Conservation (phyloP, 176 grass and related monocot genomes). For the Zea mays region DNA sequence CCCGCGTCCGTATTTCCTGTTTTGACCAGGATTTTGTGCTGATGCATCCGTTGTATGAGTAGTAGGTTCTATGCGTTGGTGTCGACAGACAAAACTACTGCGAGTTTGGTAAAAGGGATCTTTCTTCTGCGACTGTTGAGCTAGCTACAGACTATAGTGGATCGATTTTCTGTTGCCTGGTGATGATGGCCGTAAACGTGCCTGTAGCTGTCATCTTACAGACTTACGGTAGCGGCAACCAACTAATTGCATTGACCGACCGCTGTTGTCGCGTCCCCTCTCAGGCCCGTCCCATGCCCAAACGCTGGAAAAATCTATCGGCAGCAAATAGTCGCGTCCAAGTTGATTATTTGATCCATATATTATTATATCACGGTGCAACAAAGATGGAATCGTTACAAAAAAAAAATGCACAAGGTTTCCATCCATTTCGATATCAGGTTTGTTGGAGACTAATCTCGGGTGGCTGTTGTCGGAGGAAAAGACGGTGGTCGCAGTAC, state of each 20-base stretch:
- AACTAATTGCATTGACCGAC: constrained; percentile 17
- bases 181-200: not conserved
- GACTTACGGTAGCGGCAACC: constrained; percentile 1
- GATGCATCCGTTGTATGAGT: too few relatives aligned
- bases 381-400: not conserved
- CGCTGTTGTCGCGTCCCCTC: not conserved
- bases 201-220: constrained; percentile 12
- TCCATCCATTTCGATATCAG: too few relatives aligned
- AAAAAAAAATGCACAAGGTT: too few relatives aligned
- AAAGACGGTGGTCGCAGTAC: not conserved
- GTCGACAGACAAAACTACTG: not conserved
- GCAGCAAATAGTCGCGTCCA: not conserved
- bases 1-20: not conserved
- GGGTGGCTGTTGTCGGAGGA: not conserved
- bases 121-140: not conserved
- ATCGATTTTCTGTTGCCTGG: not conserved
- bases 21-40: constrained; percentile 23
- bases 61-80: not conserved
- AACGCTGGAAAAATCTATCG: not conserved
- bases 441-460: not conserved
- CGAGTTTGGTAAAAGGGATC: not conserved
- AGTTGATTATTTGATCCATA: not conserved
- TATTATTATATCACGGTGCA: not conserved
- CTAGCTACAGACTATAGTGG: not conserved
- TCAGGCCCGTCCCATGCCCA: constrained; percentile 15